Evolutionary conservation across 371 early-diverging fungal species (phyloP).

Genomic region (Mucor velutinosus): DNA sequence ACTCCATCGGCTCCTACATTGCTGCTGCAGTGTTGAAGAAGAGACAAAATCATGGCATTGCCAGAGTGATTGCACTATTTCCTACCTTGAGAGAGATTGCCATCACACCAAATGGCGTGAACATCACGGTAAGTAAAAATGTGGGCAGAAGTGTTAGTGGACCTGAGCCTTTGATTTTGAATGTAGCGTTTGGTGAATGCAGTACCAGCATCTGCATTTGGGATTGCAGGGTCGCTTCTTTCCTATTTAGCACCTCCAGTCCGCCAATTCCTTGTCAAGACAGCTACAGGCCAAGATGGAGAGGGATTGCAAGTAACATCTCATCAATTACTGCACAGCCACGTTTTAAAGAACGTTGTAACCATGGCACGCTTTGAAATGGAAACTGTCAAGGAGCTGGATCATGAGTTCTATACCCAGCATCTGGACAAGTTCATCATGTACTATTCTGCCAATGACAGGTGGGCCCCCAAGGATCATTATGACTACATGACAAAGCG

Average conservation of each 20-base stretch:
- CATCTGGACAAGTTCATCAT: constrained; percentile 72
- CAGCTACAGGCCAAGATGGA: constrained; percentile 49
- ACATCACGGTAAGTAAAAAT: constrained; percentile 47
- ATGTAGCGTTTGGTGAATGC: constrained; percentile 44
- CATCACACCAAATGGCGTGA: constrained; percentile 73
- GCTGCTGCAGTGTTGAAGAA: constrained; percentile 54
- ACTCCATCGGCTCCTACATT: constrained; percentile 73
- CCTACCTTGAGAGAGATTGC: constrained; percentile 80
- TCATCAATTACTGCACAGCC: constrained; percentile 60
- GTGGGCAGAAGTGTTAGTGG: not conserved
- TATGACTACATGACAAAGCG: constrained; percentile 65
- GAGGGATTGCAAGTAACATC: constrained; percentile 58
- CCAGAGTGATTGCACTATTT: constrained; percentile 70
- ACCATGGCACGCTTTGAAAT: constrained; percentile 78
- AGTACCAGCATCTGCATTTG: constrained; percentile 37
- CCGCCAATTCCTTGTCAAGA: constrained; percentile 30
- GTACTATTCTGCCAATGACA: constrained; percentile 78
- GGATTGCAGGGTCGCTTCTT: constrained; percentile 34
- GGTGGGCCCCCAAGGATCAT: constrained; percentile 79
- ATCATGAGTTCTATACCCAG: constrained; percentile 60
- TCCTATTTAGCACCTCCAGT: constrained; percentile 43
- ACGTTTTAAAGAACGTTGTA: constrained; percentile 64
- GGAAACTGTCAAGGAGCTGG: constrained; percentile 65
- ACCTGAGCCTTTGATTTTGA: not conserved
- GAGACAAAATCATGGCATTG: constrained; percentile 61